Evolutionary conservation across 805 yeast genomes (phyloP), one percentile per base, ranked within the genome.

Genomic region (Kluyveromyces nonfermentans): DNA sequence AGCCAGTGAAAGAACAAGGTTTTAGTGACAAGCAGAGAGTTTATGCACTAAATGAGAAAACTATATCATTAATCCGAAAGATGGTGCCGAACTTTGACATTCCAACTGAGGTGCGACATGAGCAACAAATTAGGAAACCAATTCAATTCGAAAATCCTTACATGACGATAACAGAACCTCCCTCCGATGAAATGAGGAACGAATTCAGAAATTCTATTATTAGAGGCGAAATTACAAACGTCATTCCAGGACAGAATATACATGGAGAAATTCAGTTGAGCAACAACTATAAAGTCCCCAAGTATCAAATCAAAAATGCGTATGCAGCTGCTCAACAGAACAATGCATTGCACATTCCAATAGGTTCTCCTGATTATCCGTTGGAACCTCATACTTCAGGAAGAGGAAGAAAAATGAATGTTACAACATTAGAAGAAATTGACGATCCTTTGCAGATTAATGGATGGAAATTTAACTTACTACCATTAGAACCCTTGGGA

Each of bases 11-110:
- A 33, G 63, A 61, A 16, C 72, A 72, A 47, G 72, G 72, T 1
- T 70, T 72, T 41, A 67, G 71, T 1, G 68, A 69, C 20, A 64
- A 63, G 35, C 74, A 72, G 44, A 68, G 73, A 25, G 78, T 74
- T 2, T 66, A 61, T 45, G 56, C 56, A 19, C 53, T 55, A 8
- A 40, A 57, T 3, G 5, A 41, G 1, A 51, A 50, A 36, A 17
- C 58, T 12, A 33, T 54, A 41, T 39, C 41, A 20, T 39, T 22
- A 17, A 40, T 45, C 33, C 43, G 8, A 19, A 40, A 41, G 15
- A 31, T 50, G 32, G 52, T 49, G 33, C 60, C 63, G 2, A 55
- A 49, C 7, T 46, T 46, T 34, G 51, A 48, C 41, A 19, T 33
- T 10, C 28, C 33, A 20, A 33, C 31, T 31, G 41, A 28, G 20